These are phyloP conservation scores for Stentor coeruleus DNA, from an alignment of 73 alveolate species.

Conservation along the genomic window DNA sequence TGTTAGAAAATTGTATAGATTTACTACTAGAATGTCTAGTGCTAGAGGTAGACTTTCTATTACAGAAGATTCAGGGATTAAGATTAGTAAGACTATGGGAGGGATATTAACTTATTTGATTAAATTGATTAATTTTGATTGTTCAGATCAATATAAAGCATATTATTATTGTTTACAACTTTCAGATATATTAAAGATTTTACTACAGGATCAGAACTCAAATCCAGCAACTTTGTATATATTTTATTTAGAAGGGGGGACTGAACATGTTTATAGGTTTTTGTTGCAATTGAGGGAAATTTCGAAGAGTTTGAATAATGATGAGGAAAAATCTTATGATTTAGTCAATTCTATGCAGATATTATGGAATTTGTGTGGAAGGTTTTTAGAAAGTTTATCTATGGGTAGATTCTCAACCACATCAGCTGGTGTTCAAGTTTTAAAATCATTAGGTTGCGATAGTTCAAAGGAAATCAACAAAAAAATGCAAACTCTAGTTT, in stretches of 20 bases:
- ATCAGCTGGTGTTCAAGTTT: neutral
- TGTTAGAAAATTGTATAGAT: conserved; percentile 2
- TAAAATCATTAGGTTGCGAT: neutral
- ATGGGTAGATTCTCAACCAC: neutral
- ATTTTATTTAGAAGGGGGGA: neutral
- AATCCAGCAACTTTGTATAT: neutral
- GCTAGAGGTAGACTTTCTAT: neutral
- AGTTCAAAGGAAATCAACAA: neutral
- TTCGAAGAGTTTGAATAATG: neutral
- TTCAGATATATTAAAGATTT: neutral
- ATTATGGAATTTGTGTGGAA: conserved; percentile 23
- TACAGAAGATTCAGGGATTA: neutral
- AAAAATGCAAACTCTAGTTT: neutral
- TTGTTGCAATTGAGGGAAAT: neutral
- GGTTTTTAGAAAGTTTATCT: neutral
- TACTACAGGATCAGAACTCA: neutral
- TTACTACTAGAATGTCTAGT: neutral
- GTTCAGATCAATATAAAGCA: neutral
- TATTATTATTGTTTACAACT: neutral
- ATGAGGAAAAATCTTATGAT: neutral
- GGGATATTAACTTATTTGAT: neutral
- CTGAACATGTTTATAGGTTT: neutral
- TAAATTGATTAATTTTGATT: neutral
- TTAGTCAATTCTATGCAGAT: neutral
- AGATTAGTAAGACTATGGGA: conserved; percentile 11